Conservation (phyloP, 495 filamentous ascomycete genomes). For the Echria macrotheca region DNA sequence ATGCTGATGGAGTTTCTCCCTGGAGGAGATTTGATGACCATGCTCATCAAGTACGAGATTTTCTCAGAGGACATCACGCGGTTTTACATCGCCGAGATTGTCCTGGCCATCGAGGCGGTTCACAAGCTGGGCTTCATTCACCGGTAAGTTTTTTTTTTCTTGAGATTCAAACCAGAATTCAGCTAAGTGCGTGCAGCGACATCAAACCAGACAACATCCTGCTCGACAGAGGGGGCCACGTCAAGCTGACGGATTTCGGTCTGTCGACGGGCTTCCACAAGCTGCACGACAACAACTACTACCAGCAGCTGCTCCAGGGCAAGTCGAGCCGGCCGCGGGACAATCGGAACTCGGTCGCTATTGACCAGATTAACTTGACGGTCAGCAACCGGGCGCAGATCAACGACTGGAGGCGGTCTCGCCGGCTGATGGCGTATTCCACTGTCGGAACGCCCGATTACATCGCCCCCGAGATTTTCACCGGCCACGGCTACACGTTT, state of each 20-base stretch:
- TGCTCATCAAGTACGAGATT: slow-evolving; percentile 99
- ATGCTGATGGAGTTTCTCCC: slow-evolving; percentile 99
- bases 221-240: slow-evolving; percentile 88
- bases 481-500: slow-evolving; percentile 88
- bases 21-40: slow-evolving; percentile 98
- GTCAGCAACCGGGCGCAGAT: slow-evolving; percentile 95
- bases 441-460: slow-evolving; percentile 98
- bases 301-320: slow-evolving; percentile 86
- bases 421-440: slow-evolving; percentile 91
- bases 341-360: slow-evolving; percentile 84
- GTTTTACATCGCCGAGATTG: slow-evolving; percentile 99
- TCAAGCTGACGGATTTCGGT: slow-evolving; percentile 98
- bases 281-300: slow-evolving; percentile 96
- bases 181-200: slow-evolving; percentile 71
- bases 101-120: slow-evolving; percentile 94
- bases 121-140: slow-evolving; percentile 98
- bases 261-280: slow-evolving; percentile 97
- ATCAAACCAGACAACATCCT: slow-evolving; percentile 99
- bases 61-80: slow-evolving; percentile 98
- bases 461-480: slow-evolving; percentile 98
- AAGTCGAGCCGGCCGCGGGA: slow-evolving; percentile 65
- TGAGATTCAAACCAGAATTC: no score
- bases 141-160: no score
- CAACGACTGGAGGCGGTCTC: slow-evolving; percentile 97
- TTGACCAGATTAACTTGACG: slow-evolving; percentile 96